Base-by-base conservation (phyloP, 768 basidiomycete genomes). In the Lentinula sp. region DNA sequence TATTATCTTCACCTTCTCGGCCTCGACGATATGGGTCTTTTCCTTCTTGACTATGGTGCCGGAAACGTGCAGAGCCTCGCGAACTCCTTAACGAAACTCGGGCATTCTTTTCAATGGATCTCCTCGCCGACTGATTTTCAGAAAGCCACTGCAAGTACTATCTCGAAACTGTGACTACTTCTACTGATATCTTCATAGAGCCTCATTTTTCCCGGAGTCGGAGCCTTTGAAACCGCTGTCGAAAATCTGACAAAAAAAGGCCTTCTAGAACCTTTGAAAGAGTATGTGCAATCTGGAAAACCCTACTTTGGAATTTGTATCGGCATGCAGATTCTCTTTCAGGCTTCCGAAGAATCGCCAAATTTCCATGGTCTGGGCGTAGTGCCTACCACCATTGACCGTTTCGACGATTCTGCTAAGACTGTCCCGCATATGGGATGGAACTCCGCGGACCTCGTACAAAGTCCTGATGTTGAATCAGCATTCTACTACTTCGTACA, bases 251-350 rank as follows among this genome's bases (percentile, higher is more conserved):
- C 76, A 15, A 72, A 80, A 16, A 86, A 85, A 63, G 92, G 90
- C 20, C 83, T 95, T 61, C 80, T 90, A 39, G 84, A 90, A 64
- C 94, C 93, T 28, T 80, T 99, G 60, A 83, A 81, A 63, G 74
- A 81, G 55, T 99, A 98, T 73, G 86, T 99, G 67, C 74, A 75
- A 15, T 92, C 92, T 10, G 96, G 97, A 28, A 84, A 81, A 67
- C 97, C 96, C 2, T 99, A 97, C 75, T 93, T 97, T 74, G 93
- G 93, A 42, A 98, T 99, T 77, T 99, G 97, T 76, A 92, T 99
- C 69, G 97, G 97, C 67, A 89, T 99, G 87, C 97, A 99, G 74
- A 85, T 97, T 61, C 90, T 99, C 63, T 98, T 94, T 76, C 77
- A 83, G 61, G 86, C 90, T 13, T 98, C 96, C 15, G 76, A 83